Conservation (phyloP, 257 asterid genomes). For the Cinchona pubescens region DNA sequence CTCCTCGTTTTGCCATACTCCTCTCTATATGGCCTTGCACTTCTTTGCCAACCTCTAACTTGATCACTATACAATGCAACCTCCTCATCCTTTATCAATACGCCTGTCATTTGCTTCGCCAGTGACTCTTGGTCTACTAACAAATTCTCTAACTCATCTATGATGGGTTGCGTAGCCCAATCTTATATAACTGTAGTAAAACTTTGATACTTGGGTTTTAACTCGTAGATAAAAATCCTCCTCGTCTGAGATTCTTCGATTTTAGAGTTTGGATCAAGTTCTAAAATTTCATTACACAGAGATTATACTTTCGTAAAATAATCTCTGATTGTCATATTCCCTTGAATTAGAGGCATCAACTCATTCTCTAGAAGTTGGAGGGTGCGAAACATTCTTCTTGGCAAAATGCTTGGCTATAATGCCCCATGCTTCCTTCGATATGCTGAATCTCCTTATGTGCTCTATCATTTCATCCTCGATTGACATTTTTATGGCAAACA, state of each 20-base stretch:
- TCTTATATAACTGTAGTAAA: neutral
- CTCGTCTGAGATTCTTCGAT: neutral
- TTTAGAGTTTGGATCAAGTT: neutral
- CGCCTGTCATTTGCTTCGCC: neutral
- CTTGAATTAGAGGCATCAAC: neutral
- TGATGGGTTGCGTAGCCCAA: neutral
- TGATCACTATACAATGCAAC: neutral
- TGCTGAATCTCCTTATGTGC: neutral
- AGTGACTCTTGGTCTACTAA: neutral
- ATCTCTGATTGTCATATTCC: neutral
- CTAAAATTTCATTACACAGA: neutral
- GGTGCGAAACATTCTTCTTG: neutral
- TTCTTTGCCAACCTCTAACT: neutral
- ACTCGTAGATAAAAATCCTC: neutral
- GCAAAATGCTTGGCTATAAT: neutral
- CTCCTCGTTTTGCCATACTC: neutral
- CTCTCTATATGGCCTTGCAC: fast-evolving
- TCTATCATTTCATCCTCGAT: neutral
- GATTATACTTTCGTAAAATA: neutral
- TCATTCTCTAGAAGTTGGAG: neutral
- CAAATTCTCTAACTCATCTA: neutral
- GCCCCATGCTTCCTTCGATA: neutral
- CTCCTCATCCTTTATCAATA: neutral
- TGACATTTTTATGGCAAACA: neutral
- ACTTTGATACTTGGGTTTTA: neutral